A percentile compares a stretch with the other conserved stretches of the same genome.
These are phyloP conservation scores for Gyromitra esculenta DNA, from an alignment of 2,329 filamentous ascomycete genomes.

Conservation along the genomic window DNA sequence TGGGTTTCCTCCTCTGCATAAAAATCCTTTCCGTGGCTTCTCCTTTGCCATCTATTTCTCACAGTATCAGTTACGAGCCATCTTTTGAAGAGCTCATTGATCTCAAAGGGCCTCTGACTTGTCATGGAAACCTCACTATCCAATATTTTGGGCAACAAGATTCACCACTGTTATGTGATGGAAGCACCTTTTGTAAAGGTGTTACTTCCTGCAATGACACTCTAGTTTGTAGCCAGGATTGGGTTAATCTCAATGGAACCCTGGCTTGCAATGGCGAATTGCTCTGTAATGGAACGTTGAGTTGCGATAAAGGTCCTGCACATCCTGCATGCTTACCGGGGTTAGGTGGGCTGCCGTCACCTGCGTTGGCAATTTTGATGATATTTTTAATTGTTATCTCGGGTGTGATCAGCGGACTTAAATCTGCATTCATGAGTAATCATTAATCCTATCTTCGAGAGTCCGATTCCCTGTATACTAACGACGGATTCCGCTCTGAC, in stretches of 20 bases:
- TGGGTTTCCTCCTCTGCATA: conserved; percentile 8
- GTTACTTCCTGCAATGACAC: conserved; percentile 39
- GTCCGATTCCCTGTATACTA: not conserved
- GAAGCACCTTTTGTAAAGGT: conserved; percentile 34
- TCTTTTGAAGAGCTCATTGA: not conserved
- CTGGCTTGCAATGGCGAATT: conserved; percentile 46
- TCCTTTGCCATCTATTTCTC: conserved; percentile 26
- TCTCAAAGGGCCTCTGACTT: conserved; percentile 37
- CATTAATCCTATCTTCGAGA: not conserved
- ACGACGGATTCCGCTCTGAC: not conserved
- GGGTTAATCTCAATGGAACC: conserved; percentile 38
- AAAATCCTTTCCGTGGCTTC: conserved; percentile 29
- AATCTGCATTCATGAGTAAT: conserved; percentile 48
- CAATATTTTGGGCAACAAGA: not conserved
- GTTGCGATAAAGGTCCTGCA: conserved; percentile 34
- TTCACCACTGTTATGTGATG: conserved; percentile 26
- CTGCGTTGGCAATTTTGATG: conserved; percentile 41
- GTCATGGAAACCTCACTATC: conserved; percentile 37
- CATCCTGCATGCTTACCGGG: conserved; percentile 47
- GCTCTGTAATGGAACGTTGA: conserved; percentile 34
- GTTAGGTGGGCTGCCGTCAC: conserved; percentile 27
- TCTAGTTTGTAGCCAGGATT: conserved; percentile 40
- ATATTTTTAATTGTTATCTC: conserved; percentile 46
- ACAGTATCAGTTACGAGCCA: conserved; percentile 3
- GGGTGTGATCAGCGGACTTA: conserved; percentile 44